Conservation (phyloP, 768 basidiomycete genomes). For the Pilatotrama ljubarskyi region DNA sequence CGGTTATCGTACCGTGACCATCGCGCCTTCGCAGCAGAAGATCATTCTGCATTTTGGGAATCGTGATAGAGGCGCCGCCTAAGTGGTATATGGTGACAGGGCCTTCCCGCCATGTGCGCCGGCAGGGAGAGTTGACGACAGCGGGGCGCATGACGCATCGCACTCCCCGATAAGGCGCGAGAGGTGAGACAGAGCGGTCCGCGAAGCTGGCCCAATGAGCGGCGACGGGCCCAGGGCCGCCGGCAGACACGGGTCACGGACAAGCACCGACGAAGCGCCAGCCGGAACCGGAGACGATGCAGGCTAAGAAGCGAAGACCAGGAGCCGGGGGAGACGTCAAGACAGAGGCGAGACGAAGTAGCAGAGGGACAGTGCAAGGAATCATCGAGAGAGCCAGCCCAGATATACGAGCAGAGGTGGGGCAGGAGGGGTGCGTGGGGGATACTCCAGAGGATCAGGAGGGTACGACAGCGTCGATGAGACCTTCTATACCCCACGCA, state of each 20-base stretch:
- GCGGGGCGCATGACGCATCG: constrained; percentile 11
- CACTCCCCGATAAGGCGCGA: neutral
- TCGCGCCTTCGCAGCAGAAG: neutral
- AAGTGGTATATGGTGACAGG: neutral
- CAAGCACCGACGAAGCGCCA: neutral
- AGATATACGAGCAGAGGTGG: too few species aligned
- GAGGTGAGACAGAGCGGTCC: neutral
- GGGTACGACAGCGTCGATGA: too few species aligned
- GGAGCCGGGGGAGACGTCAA: too few species aligned
- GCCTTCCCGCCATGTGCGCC: neutral
- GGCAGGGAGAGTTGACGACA: neutral
- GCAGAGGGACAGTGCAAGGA: too few species aligned
- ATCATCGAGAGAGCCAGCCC: too few species aligned
- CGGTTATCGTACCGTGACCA: neutral
- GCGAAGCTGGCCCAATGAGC: constrained; percentile 6
- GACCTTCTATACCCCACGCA: too few species aligned
- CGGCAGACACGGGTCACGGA: neutral
- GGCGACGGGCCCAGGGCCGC: neutral
- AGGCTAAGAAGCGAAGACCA: too few species aligned
- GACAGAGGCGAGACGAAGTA: too few species aligned
- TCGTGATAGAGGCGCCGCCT: neutral
- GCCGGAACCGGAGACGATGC: neutral
- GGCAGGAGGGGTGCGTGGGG: too few species aligned
- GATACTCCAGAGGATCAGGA: too few species aligned
- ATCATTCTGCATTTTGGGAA: neutral